Percentiles rank a stretch among this genome's conserved stretches.
These are phyloP conservation scores for Rauvolfia tetraphylla DNA, from an alignment of 257 asterid species.

Conservation along the genomic window DNA sequence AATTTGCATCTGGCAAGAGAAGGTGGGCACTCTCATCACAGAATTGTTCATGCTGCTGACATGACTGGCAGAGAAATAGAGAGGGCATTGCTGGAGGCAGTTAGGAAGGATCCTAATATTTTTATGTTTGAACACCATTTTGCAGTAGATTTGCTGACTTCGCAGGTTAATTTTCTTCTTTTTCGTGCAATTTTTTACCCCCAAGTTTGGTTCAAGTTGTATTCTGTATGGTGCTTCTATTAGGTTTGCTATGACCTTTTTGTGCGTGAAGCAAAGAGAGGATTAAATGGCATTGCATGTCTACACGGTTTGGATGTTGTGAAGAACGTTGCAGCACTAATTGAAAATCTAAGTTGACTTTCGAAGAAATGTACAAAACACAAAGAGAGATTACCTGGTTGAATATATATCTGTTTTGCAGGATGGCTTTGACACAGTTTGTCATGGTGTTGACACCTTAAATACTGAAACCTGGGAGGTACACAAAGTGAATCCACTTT, in stretches of 20 bases:
- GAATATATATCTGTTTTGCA: conserved; percentile 35
- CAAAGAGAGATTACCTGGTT: conserved; percentile 15
- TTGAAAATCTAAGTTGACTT: neutral
- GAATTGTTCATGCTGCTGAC: conserved; percentile 98
- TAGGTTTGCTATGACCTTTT: neutral
- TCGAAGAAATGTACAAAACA: neutral
- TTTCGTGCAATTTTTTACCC: neutral
- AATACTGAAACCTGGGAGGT: conserved; percentile 84
- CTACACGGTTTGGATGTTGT: neutral
- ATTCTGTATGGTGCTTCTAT: neutral
- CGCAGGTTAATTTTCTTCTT: conserved; percentile 49
- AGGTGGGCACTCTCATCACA: conserved; percentile 96
- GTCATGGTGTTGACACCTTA: conserved; percentile 88
- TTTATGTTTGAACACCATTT: conserved; percentile 87
- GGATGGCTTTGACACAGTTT: conserved; percentile 74
- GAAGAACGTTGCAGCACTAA: neutral
- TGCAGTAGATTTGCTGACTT: conserved; percentile 88
- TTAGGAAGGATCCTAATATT: conserved; percentile 71
- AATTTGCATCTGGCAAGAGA: conserved; percentile 95
- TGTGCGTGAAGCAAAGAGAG: neutral
- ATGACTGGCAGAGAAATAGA: conserved; percentile 98
- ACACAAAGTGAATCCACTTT: conserved; percentile 15
- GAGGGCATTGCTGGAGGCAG: conserved; percentile 91
- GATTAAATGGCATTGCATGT: neutral
- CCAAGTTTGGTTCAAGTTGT: neutral